Conservation (phyloP, 2,329 filamentous ascomycete species). For the Colletotrichum tofieldiae region DNA sequence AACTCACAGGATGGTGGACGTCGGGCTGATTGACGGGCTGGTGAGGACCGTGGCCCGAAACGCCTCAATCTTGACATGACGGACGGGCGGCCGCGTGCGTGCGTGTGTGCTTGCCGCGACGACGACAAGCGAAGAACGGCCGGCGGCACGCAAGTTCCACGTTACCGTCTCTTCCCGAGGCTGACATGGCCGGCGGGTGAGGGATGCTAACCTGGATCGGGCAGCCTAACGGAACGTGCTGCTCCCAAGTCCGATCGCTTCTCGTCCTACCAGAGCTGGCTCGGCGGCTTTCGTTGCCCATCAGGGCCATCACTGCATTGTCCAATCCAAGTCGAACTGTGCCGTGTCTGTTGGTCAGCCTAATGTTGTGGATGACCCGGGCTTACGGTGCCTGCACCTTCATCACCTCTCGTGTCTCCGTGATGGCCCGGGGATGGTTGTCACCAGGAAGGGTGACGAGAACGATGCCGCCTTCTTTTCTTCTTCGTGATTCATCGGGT, state of each 20-base stretch:
- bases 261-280: constrained; percentile 11
- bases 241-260: constrained; percentile 27
- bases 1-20: not conserved
- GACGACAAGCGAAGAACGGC: constrained; percentile 13
- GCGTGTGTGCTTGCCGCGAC: not conserved
- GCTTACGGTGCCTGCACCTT: constrained; percentile 14
- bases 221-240: constrained; percentile 20
- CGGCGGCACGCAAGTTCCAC: constrained; percentile 23
- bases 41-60: constrained; percentile 15
- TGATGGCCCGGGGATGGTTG: not conserved
- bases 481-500: not conserved
- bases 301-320: constrained; percentile 17
- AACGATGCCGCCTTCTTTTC: not conserved
- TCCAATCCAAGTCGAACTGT: constrained; percentile 13
- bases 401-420: not conserved
- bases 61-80: constrained; percentile 14
- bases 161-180: constrained; percentile 32
- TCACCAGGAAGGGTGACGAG: not conserved
- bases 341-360: not conserved
- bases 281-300: constrained; percentile 15
- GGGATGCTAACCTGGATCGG: constrained; percentile 22
- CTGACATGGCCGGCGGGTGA: constrained; percentile 6
- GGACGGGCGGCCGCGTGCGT: not conserved
- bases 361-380: constrained; percentile 18
- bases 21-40: constrained; percentile 9